phyloP scores from a whole-genome alignment of 1,284 basidiomycete genomes.

The Tranzscheliella williamsii region DNA sequence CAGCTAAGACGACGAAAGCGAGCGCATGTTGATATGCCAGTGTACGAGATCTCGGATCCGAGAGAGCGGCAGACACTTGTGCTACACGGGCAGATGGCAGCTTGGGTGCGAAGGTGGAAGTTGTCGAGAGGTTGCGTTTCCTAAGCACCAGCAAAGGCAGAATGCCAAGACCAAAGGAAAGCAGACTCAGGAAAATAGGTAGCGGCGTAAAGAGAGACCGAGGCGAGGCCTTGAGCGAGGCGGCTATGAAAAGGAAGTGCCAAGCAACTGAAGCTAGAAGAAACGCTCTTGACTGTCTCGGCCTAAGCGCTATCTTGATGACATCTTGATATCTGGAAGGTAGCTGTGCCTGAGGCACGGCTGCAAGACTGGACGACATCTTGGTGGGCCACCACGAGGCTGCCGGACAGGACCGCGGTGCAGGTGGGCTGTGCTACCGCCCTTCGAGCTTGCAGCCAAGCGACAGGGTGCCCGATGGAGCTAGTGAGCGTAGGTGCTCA shows the following conservation, averaged over 20 bases:
- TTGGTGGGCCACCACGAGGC: no score
- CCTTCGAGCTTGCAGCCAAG: no score
- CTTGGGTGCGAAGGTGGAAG: constrained; percentile 4
- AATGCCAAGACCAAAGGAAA: constrained; percentile 18
- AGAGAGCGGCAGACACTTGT: constrained; percentile 10
- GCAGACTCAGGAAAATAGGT: constrained; percentile 3
- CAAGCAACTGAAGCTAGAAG: constrained; percentile 26
- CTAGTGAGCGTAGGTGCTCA: no score
- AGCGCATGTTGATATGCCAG: constrained; percentile 9
- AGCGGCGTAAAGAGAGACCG: constrained; percentile 7
- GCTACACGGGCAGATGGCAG: constrained; percentile 4
- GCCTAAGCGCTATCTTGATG: constrained; percentile 36
- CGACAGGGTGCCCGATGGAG: no score
- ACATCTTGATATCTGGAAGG: constrained; percentile 34
- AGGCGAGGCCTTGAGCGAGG: constrained; percentile 8
- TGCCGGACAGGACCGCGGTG: no score
- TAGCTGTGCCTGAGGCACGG: constrained; percentile 34
- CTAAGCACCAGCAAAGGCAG: constrained; percentile 27
- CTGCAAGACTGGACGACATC: constrained; percentile 23
- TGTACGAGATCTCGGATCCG: not conserved
- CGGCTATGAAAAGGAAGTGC: constrained; percentile 19
- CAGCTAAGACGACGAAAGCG: constrained; percentile 11
- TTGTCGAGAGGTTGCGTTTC: constrained; percentile 15
- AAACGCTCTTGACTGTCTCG: constrained; percentile 44
- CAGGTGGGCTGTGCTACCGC: no score